Base-by-base conservation (phyloP, 2,329 filamentous ascomycete genomes). In the Sordariomycetes sp. region DNA sequence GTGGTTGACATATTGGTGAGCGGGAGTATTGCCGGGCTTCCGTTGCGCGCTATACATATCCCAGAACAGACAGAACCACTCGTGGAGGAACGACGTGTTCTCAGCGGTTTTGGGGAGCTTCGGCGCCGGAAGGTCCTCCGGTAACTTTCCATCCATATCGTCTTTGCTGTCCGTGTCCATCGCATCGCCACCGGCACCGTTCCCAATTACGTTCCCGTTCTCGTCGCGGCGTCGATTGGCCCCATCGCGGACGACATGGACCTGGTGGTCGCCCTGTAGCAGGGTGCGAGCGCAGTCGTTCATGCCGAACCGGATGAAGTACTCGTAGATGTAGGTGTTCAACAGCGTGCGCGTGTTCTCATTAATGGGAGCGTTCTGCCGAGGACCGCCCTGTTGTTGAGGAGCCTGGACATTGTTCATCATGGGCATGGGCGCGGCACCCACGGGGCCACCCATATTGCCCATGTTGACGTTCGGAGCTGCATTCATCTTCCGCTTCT, bases 51-150 rank as follows among this genome's bases (percentile, higher is more conserved):
- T 84, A 71, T 88, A 95, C 64, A 97, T 90, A 66, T 99, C 94
- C 90, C 90, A 97, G 70, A 99, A 99, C 56, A 96, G 80, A 66
- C 86, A 89, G 76, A 95, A 99, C 94, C 94, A 99, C 66, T 97
- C 94, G 64, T 90, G 87, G n/a, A 99, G 77, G 66, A 99, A 97
- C 28, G 89, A 89, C 61, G 81, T 87, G 65, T 86, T 87, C 57
- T 79, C 79, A 60, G 77, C 76, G 54, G 80, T 79, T 67, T 76
- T 79, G 13, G 85, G 83, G 6, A 90, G 75, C 61, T 83, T 84
- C 13, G 90, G 85, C 7, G 81, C 78, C 4, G 92, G 92, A 45
- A 97, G 78, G 66, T 95, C 90, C 58, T 85, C 81, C 1, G 89
- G 88, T 51, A 87, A 79, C 68, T 92, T 91, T 55, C 77, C 70